Base-by-base conservation (phyloP, 306 rosid genomes). In the Casuarina glauca region DNA sequence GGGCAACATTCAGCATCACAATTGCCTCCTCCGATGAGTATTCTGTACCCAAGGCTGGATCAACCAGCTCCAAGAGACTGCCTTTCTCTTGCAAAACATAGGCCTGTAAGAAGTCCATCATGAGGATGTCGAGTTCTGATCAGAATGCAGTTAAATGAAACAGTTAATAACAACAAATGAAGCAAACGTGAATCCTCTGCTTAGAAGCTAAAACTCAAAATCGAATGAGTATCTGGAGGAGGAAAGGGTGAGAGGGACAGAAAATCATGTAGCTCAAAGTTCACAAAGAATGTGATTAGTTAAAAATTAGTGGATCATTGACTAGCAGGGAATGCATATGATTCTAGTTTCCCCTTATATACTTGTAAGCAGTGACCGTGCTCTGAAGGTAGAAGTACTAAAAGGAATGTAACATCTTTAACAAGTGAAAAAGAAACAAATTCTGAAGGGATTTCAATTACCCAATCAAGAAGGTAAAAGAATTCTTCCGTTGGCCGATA, bases 381-480 rank as follows among this genome's bases (percentile, higher is more conserved):
- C 13, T 42, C 13, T 39, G 26, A 41, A 41, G 35, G 48, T 35
- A 35, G 26, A 36, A 35, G 42, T 26, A 16, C 20, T 3, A 1
- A 36, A 19, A 48, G 1, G 32, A 32, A 71, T 63, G 45, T 44
- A 35, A 17, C 26, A 50, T 61, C 6, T 66, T 36, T 16, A 3
- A 69, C 54, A 48, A 54, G 60, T 74, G 62, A 57, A 68, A 52
- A 76, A n/a, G 73, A 81, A 70, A 57, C 60, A 72, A 62, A 46
- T 9, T 72, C 41, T 36, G 20, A 75, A 77, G 58, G 42, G 57
- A 50, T 72, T 77, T 6, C 43, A 39, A 11, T 87, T 92, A 94
- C 98, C 97, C 95, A 92, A 79, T 94, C 98, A 82, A 94, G 97
- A 82, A 94, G 97, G 86, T 92, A 94, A 78, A 90, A 87, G 54